Evolutionary conservation across 371 early-diverging fungal genomes (phyloP), one percentile per base, ranked within the genome.

Genomic region (Apophysomyces sp.): DNA sequence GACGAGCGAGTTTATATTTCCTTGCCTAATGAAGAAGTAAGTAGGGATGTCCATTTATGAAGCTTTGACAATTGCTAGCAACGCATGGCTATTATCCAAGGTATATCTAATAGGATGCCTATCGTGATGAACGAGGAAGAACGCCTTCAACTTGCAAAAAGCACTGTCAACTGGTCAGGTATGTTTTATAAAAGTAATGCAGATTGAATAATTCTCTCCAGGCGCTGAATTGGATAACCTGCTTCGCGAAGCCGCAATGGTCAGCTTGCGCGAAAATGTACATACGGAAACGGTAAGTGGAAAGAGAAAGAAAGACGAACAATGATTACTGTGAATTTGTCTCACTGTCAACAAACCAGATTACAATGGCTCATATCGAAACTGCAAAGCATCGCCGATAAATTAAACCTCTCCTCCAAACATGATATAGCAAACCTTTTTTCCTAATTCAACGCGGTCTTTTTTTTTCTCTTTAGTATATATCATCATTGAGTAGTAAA

Each of bases 1-100:
- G 99, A 99, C 78, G 99, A 99, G 73, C 94, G 98, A 68, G 90
- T 99, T 28, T 92, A 97, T 72, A 91, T 99, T 56, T 91, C 97
- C 29, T 82, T 95, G 52, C 99, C 99, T 13, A 92, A 98, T 78
- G 80, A 83, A 13, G 61, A 73, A 62, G 85, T 80, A 71, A 16
- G 44, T 7, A 26, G 32, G 37, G 5, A 13, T 5, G 51, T 30
- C 13, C n/a, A 28, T 24, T 12, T 39, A 36, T 52, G 32, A 32
- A 26, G 2, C 16, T 60, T 59, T 58, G 49, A 49, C 34, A 57
- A 61, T 62, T 84, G 82, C 81, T 21, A 44, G 49, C n/a, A 85
- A 74, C 85, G 86, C 39, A 40, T 55, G 27, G 74, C 61, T 18
- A 86, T 87, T 24, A 69, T 91, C 29, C 57, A 68, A 21, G 92